phyloP scores from a whole-genome alignment of 2,329 filamentous ascomycete species.

The Sclerotinia minor region DNA sequence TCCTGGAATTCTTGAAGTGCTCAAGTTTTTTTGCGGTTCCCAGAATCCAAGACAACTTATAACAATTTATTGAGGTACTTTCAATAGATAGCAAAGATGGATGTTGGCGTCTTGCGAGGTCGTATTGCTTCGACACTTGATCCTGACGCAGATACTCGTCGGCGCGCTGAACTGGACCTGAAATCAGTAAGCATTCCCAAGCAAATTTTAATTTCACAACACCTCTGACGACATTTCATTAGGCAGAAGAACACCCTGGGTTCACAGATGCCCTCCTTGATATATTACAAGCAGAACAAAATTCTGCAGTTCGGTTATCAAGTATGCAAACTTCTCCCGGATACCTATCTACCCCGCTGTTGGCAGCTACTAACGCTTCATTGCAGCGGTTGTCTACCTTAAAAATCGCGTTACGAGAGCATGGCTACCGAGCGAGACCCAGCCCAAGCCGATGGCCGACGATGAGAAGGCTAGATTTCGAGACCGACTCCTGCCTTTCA shows the following conservation, averaged over 20 bases:
- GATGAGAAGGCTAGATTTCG: slow-evolving; percentile 86
- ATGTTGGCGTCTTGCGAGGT: slow-evolving; percentile 71
- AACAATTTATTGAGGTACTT: slow-evolving; percentile 20
- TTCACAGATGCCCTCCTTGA: slow-evolving; percentile 90
- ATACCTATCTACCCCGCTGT: slow-evolving; percentile 36
- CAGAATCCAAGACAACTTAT: slow-evolving; percentile 13
- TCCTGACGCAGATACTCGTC: slow-evolving; percentile 70
- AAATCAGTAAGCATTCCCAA: slow-evolving; percentile 63
- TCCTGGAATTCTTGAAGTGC: slow-evolving; percentile 22
- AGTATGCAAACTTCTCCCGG: slow-evolving; percentile 59
- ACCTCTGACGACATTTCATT: slow-evolving; percentile 30
- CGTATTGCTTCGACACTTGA: slow-evolving; percentile 76
- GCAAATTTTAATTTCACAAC: slow-evolving; percentile 26
- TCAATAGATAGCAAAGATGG: slow-evolving; percentile 53
- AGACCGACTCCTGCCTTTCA: slow-evolving; percentile 82
- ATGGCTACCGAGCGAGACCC: slow-evolving; percentile 75
- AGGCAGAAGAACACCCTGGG: slow-evolving; percentile 88
- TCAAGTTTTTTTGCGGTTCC: slow-evolving; percentile 21
- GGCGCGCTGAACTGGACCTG: slow-evolving; percentile 76
- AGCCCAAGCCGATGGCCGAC: slow-evolving; percentile 73
- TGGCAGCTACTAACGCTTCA: slow-evolving; percentile 39
- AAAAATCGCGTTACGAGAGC: slow-evolving; percentile 96
- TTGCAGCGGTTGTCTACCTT: slow-evolving; percentile 87
- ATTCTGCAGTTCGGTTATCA: slow-evolving; percentile 79
- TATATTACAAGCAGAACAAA: slow-evolving; percentile 85